Evolutionary conservation across 2,329 filamentous ascomycete genomes (phyloP).

Genomic region (Ophiostoma angusticollis): DNA sequence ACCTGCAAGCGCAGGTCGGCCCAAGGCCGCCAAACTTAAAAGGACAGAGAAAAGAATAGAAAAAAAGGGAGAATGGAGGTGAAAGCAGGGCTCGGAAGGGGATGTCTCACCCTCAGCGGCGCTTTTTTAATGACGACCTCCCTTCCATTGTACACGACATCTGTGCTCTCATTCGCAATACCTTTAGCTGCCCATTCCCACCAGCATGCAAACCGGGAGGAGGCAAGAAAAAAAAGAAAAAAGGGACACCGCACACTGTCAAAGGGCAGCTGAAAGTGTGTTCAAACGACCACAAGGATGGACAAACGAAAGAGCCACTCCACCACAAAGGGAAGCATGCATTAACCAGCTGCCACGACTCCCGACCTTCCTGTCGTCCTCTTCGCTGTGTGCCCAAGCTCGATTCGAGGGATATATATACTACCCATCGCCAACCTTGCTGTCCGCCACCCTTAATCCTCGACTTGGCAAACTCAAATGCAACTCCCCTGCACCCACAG

Average conservation of each 20-base stretch:
- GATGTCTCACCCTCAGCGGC: not conserved
- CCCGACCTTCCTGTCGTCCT: conserved; percentile 2
- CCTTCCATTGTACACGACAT: conserved; percentile 3
- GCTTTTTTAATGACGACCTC: not conserved
- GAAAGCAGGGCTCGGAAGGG: too few relatives aligned
- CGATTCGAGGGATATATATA: conserved; percentile 9
- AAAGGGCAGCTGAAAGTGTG: not conserved
- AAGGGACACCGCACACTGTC: not conserved
- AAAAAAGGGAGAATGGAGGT: not conserved
- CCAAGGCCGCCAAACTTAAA: not conserved
- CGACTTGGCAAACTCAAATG: not conserved
- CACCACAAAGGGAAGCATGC: conserved; percentile 5
- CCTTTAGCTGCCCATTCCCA: conserved; percentile 6
- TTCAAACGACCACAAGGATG: not conserved
- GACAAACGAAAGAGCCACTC: conserved; percentile 8
- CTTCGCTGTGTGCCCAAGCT: conserved; percentile 9
- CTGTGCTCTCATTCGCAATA: conserved; percentile 1
- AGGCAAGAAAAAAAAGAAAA: conserved; percentile 1
- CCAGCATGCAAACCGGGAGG: conserved; percentile 5
- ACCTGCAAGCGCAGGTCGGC: not conserved
- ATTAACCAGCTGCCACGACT: conserved; percentile 13
- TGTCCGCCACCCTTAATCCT: not conserved
- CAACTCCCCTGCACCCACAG: too few relatives aligned
- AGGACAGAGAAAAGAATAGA: not conserved
- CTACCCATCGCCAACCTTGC: conserved; percentile 5